Evolutionary conservation across 2,329 filamentous ascomycete species (phyloP).

Genomic region (Cordyceps cicadae): DNA sequence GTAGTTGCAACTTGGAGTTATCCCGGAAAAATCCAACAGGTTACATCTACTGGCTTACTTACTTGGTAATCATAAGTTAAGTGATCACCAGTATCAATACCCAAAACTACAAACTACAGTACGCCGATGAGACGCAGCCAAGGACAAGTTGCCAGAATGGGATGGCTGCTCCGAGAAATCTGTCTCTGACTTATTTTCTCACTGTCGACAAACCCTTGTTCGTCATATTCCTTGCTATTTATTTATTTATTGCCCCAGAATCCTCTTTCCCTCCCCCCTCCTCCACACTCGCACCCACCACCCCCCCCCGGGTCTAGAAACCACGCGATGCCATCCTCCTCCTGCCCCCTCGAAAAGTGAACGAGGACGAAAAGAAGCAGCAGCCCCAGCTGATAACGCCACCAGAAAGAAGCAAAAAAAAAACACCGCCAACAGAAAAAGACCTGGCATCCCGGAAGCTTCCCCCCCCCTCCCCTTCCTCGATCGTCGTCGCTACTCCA

Average conservation of each 20-base stretch:
- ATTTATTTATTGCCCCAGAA: not conserved
- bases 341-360: not conserved
- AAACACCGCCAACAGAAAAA: not conserved
- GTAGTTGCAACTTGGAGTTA: no score
- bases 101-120: not conserved
- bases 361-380: not conserved
- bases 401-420: not conserved
- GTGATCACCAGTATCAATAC: no score
- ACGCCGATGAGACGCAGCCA: not conserved
- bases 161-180: slow-evolving; percentile 4
- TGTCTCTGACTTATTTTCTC: slow-evolving; percentile 11
- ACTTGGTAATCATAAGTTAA: no score
- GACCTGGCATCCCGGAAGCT: not conserved
- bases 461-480: no score
- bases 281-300: not conserved
- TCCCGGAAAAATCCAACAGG: no score
- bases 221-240: not conserved
- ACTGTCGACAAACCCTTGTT: no score
- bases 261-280: not conserved
- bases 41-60: no score
- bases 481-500: not conserved
- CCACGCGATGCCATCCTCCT: not conserved
- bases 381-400: slow-evolving; percentile 11
- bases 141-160: slow-evolving; percentile 5
- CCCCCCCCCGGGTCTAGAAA: no score